These are phyloP conservation scores for Colletotrichum truncatum DNA, from an alignment of 2,329 filamentous ascomycete species.

Conservation along the genomic window DNA sequence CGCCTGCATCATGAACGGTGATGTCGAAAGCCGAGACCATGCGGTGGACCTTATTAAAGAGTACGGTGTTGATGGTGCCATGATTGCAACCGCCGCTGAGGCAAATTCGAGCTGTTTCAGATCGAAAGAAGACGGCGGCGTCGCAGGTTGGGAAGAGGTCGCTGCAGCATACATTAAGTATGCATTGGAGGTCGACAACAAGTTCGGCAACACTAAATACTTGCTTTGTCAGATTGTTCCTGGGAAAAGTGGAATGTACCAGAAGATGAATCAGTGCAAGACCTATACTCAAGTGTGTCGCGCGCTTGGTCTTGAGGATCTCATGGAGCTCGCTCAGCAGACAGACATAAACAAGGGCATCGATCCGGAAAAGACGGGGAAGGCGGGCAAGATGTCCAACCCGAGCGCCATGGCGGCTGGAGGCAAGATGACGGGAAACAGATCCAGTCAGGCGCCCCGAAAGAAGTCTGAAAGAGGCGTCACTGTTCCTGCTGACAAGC, in stretches of 20 bases:
- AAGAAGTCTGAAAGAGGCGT: slow-evolving; percentile 45
- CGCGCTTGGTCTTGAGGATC: slow-evolving; percentile 69
- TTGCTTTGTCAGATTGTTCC: slow-evolving; percentile 86
- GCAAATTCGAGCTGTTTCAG: slow-evolving; percentile 91
- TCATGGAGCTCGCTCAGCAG: slow-evolving; percentile 70
- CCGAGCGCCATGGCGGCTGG: slow-evolving; percentile 57
- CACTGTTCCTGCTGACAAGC: slow-evolving; percentile 7
- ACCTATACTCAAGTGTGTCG: slow-evolving; percentile 77
- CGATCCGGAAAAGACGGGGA: slow-evolving; percentile 53
- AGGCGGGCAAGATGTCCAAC: slow-evolving; percentile 44
- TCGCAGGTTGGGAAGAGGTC: slow-evolving; percentile 79
- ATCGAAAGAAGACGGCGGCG: slow-evolving; percentile 71
- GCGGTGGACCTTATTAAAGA: slow-evolving; percentile 77
- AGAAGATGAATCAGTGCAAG: slow-evolving; percentile 70
- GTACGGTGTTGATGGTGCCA: slow-evolving; percentile 90
- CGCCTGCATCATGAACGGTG: slow-evolving; percentile 95
- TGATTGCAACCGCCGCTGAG: slow-evolving; percentile 96
- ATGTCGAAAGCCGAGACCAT: slow-evolving; percentile 80
- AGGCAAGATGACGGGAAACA: slow-evolving; percentile 51
- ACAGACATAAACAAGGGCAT: slow-evolving; percentile 73
- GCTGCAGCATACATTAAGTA: slow-evolving; percentile 78
- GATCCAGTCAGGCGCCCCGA: slow-evolving; percentile 8
- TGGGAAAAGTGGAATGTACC: slow-evolving; percentile 75
- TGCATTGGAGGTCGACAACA: slow-evolving; percentile 82
- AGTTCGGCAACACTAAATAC: slow-evolving; percentile 93